phyloP scores from a whole-genome alignment of 192 early-diverging fungal species.

The Pilobolus umbonatus region DNA sequence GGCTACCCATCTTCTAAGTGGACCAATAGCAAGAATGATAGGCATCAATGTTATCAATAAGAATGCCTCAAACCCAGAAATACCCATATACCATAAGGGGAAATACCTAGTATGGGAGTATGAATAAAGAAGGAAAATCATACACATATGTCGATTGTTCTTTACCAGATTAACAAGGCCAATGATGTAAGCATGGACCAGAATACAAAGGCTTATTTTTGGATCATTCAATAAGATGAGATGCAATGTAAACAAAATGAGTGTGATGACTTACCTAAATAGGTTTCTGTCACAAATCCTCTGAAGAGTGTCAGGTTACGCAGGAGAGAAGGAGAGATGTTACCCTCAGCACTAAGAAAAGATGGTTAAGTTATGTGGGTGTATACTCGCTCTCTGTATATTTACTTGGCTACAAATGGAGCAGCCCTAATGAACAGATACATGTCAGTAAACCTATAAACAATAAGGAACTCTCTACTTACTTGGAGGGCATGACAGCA shows the following conservation, averaged over 20 bases:
- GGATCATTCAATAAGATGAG: neutral
- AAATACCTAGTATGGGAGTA: constrained; percentile 74
- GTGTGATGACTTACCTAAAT: constrained; percentile 47
- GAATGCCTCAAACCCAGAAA: constrained; percentile 74
- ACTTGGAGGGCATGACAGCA: neutral
- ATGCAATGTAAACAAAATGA: neutral
- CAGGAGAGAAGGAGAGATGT: constrained; percentile 16
- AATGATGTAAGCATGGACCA: constrained; percentile 80
- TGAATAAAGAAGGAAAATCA: neutral
- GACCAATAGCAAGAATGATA: constrained; percentile 51
- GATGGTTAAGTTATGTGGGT: neutral
- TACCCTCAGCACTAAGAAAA: constrained; percentile 22
- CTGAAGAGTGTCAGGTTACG: constrained; percentile 9
- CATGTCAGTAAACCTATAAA: neutral
- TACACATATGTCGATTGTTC: neutral
- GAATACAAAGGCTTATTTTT: constrained; percentile 60
- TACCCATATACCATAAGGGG: constrained; percentile 81
- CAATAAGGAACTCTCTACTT: neutral
- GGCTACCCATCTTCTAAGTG: constrained; percentile 47
- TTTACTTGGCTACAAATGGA: neutral
- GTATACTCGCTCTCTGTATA: neutral
- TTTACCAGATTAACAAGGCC: constrained; percentile 45
- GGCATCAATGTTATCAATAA: constrained; percentile 59
- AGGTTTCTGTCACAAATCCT: constrained; percentile 58
- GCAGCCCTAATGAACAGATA: too few relatives aligned